Base-by-base conservation (phyloP, 78 protist genomes). In the Cyanophora paradoxa region DNA sequence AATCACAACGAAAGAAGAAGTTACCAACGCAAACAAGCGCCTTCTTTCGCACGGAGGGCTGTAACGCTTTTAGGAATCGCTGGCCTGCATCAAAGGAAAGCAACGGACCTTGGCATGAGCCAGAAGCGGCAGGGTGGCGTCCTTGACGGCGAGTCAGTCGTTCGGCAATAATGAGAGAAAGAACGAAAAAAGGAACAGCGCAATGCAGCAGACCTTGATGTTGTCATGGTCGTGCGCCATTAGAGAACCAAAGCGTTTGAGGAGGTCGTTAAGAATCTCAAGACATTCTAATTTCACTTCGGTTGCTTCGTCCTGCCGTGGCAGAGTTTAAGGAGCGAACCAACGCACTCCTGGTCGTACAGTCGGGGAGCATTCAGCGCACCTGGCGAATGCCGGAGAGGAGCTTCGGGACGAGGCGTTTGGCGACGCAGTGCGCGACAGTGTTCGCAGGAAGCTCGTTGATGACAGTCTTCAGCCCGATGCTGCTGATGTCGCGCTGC, bases 201-300 rank as follows among this genome's bases (percentile, higher is more conserved):
- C n/a, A n/a, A n/a, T n/a, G n/a, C n/a, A n/a, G n/a, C n/a, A 24
- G 50, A 10, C 62, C 22, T 2, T 0, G 48, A 77, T 5, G 14
- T 0, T 28, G 1, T 3, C 40, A 3, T 40, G 77, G 16, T 37
- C 56, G 20, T 0, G 16, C 19, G 46, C 10, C 22, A 82, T 8
- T 22, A 17, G 3, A 8, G 56, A 10, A 17, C 79, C 79, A 26
- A 82, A 82, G 42, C 67, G 73, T 14, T 3, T 0, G 37, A 74
- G 42, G 6, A 82, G n/a, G 46, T 82, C 87, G 37, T 52, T 24
- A 24, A 80, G 42, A 11, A 82, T 81, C n/a, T 82, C 85, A n/a
- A 82, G 3, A 59, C 41, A n/a, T 13, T 77, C 82, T 42, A 76
- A 19, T 24, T 28, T 69, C 42, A 68, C 40, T n/a, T 71, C 24